Conservation (phyloP, 345 rosid species). For the Dovyalis caffra region DNA sequence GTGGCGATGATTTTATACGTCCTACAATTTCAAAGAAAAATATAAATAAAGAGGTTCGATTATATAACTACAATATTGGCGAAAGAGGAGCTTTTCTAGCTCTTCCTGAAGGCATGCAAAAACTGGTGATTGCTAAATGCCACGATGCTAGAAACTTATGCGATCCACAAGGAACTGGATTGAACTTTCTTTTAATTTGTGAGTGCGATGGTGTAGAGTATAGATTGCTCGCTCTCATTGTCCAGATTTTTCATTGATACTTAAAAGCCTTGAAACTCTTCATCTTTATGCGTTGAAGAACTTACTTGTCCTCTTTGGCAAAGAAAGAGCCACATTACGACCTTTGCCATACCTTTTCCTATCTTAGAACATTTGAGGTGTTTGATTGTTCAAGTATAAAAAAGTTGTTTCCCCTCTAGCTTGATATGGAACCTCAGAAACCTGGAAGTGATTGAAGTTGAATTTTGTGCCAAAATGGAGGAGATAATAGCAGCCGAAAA, state of each 20-base stretch:
- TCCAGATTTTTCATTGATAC: no score
- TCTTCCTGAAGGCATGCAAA: background rate
- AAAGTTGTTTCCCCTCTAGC: no score
- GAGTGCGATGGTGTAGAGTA: background rate
- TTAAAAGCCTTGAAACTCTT: background rate
- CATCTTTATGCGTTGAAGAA: background rate
- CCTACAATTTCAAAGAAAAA: no score
- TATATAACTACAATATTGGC: background rate
- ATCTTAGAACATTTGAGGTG: background rate
- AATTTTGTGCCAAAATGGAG: background rate
- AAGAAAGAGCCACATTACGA: background rate
- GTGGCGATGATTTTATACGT: no score
- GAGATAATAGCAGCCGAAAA: background rate
- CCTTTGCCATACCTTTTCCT: background rate
- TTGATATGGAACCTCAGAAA: no score
- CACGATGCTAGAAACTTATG: background rate
- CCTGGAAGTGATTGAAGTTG: no score
- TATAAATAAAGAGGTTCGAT: background rate
- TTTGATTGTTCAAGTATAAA: background rate
- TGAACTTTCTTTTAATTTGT: background rate
- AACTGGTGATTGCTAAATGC: background rate
- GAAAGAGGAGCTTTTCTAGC: background rate
- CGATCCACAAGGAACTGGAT: background rate
- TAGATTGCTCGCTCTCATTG: background rate
- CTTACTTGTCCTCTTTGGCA: background rate